Conservation (phyloP, 768 basidiomycete species). For the Amanita muscaria region DNA sequence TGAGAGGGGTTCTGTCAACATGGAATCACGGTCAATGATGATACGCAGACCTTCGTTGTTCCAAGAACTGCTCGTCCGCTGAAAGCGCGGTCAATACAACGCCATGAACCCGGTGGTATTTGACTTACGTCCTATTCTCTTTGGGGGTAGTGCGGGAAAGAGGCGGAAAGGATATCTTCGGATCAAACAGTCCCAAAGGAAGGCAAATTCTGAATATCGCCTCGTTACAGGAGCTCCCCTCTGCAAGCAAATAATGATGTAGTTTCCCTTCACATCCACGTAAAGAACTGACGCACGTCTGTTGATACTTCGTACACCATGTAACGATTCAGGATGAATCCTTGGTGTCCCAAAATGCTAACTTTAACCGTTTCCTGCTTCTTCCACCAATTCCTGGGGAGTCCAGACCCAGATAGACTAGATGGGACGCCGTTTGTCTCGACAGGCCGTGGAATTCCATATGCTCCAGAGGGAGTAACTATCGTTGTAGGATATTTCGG, state of each 20-base stretch:
- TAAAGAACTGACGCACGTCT: constrained; percentile 56
- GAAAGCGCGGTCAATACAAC: constrained; percentile 9
- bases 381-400: constrained; percentile 84
- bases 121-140: constrained; percentile 77
- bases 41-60: constrained; percentile 63
- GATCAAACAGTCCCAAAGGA: constrained; percentile 78
- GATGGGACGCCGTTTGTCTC: constrained; percentile 43
- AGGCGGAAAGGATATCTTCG: constrained; percentile 92
- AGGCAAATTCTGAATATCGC: constrained; percentile 90
- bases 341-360: constrained; percentile 77
- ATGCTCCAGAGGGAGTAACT: constrained; percentile 21
- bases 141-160: constrained; percentile 81
- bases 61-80: constrained; percentile 85
- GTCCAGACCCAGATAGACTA: constrained; percentile 57
- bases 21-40: background rate
- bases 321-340: constrained; percentile 84
- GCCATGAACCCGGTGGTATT: background rate
- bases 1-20: constrained; percentile 20
- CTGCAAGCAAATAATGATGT: constrained; percentile 23
- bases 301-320: constrained; percentile 76
- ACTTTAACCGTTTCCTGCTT: constrained; percentile 66
- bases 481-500: constrained; percentile 26
- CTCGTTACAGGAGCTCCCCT: constrained; percentile 64
- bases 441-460: constrained; percentile 16
- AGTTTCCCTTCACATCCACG: background rate